These are phyloP conservation scores for Didymellaceae sp. DNA, from an alignment of 2,329 filamentous ascomycete genomes.

Conservation along the genomic window DNA sequence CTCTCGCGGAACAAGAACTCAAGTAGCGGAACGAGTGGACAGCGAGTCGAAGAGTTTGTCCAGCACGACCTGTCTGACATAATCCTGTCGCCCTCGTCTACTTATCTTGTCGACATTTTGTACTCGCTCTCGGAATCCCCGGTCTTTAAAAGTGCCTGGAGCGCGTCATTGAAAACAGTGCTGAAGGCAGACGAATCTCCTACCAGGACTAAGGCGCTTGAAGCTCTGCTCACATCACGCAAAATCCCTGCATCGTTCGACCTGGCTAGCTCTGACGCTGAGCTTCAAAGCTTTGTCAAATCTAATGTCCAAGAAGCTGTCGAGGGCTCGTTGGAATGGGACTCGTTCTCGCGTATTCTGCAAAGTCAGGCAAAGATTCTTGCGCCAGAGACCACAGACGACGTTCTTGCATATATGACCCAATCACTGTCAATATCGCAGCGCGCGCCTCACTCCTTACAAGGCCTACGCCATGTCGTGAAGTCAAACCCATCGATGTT, in stretches of 20 bases:
- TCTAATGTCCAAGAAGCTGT: conserved; percentile 39
- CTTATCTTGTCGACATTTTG: conserved; percentile 70
- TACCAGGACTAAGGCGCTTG: conserved; percentile 36
- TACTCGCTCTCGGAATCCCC: conserved; percentile 53
- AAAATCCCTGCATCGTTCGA: conserved; percentile 45
- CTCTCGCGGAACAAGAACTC: conserved; percentile 55
- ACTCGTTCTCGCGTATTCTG: conserved; percentile 45
- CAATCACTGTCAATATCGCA: conserved; percentile 47
- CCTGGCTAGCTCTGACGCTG: conserved; percentile 42
- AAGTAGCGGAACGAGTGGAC: conserved; percentile 51
- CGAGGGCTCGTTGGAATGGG: conserved; percentile 44
- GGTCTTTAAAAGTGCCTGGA: conserved; percentile 42
- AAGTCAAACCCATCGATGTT: conserved; percentile 51
- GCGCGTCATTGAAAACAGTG: conserved; percentile 35
- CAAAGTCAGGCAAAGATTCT: conserved; percentile 43
- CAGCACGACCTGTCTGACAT: conserved; percentile 63
- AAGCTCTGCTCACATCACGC: conserved; percentile 44
- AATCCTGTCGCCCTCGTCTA: conserved; percentile 71
- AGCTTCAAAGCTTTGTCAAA: conserved; percentile 47
- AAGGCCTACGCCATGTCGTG: conserved; percentile 55
- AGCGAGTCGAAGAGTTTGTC: conserved; percentile 55
- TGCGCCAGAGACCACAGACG: conserved; percentile 46
- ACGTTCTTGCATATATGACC: conserved; percentile 48
- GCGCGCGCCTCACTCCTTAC: conserved; percentile 45
- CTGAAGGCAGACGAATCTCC: conserved; percentile 38